Evolutionary conservation across 1,284 basidiomycete species (phyloP).

Genomic region (Vanrija pseudolonga): DNA sequence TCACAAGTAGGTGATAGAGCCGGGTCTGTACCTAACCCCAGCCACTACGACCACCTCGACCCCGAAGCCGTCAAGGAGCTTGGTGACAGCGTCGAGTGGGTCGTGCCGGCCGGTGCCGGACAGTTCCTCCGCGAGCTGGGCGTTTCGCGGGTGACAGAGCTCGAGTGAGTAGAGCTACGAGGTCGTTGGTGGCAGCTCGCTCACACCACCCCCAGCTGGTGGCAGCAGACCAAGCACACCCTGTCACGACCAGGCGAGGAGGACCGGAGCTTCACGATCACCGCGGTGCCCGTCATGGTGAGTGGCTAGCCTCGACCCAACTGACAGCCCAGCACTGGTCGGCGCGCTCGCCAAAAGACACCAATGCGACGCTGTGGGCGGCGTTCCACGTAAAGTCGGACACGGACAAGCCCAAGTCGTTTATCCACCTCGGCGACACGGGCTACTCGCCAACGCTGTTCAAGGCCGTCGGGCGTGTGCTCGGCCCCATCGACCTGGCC

Average conservation of each 20-base stretch:
- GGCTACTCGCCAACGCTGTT: conserved; percentile 51
- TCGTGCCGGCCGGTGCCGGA: conserved; percentile 43
- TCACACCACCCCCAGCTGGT: conserved; percentile 36
- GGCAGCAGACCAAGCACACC: conserved; percentile 39
- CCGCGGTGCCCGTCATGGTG: conserved; percentile 40
- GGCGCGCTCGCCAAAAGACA: conserved; percentile 50
- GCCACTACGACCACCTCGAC: conserved; percentile 49
- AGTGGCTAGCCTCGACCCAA: conserved; percentile 24
- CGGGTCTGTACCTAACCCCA: conserved; percentile 6
- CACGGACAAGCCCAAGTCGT: conserved; percentile 27
- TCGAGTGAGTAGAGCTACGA: conserved; percentile 37
- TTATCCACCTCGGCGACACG: conserved; percentile 52
- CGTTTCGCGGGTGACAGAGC: conserved; percentile 43
- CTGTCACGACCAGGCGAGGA: conserved; percentile 24
- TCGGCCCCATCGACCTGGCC: conserved; percentile 50
- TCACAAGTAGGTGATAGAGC: conserved; percentile 48
- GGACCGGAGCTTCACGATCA: conserved; percentile 37
- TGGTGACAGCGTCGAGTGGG: conserved; percentile 45
- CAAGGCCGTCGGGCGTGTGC: conserved; percentile 48
- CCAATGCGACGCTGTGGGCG: conserved; percentile 52
- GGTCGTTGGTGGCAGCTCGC: too few relatives aligned
- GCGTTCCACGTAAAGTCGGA: conserved; percentile 47
- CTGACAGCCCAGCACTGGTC: conserved; percentile 48
- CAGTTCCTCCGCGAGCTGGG: conserved; percentile 38
- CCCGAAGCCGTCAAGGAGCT: conserved; percentile 42